Base-by-base conservation (phyloP, 108 stramenopile genomes). In the Cyclotella distinguenda region DNA sequence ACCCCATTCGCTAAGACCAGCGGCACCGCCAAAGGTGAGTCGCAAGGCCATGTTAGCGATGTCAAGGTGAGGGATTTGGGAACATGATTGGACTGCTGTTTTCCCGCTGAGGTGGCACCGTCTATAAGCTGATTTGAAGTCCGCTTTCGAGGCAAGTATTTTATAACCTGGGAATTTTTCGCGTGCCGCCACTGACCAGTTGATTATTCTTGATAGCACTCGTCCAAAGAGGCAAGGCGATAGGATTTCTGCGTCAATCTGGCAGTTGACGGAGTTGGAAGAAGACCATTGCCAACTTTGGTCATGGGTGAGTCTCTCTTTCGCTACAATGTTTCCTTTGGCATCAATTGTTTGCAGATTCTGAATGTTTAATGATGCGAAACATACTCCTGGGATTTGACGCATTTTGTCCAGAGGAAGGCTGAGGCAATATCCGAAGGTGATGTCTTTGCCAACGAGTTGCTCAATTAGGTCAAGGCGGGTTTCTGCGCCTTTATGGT, bases 291-390 rank as follows among this genome's bases (percentile, higher is more conserved):
- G 40, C 13, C 10, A 42, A 25, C 58, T 60, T 43, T 60, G 58
- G 16, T 60, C 55, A 57, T 57, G 55, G 55, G 55, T 57, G 7
- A 57, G 55, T 38, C 38, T 38, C 8, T 38, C 38, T 12, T 38
- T 38, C 12, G 8, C 10, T 38, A 38, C 38, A 10, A 38, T 38
- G 12, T 38, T 38, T 8, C 57, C 36, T 8, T 8, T 13, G 26
- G 36, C 36, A 31, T 58, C 57, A 39, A 58, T 58, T 11, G 57
- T 58, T 58, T 16, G 46, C 11, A 12, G n/a, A 47, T n/a, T n/a
- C n/a, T n/a, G n/a, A n/a, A n/a, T n/a, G n/a, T n/a, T n/a, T n/a
- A n/a, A n/a, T n/a, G n/a, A n/a, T n/a, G n/a, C n/a, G n/a, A n/a
- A n/a, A n/a, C n/a, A n/a, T n/a, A 16, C 46, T 6, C 46, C 11